Base-by-base conservation (phyloP, 257 asterid genomes). In the Verbena officinalis region DNA sequence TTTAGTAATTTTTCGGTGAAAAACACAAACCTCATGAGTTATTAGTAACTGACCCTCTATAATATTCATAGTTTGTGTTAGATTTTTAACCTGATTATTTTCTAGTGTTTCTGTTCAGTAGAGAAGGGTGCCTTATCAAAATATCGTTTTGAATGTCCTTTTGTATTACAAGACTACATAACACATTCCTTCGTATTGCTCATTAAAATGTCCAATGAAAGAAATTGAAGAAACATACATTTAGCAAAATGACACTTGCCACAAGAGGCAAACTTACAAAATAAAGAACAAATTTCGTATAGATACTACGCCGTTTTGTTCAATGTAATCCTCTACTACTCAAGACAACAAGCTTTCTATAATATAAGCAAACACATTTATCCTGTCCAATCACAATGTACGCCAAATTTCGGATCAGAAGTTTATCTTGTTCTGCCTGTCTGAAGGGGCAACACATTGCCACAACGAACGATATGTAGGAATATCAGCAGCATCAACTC, bases 371-470 rank as follows among this genome's bases (percentile, higher is more conserved):
- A 42, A 13, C 48, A 42, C 48, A 42, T 42, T 12, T 42, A 42
- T 42, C 48, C n/a, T 7, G 48, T 13, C 17, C 48, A 27, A 48
- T 27, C 14, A 17, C 9, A 38, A 69, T 19, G 24, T 33, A n/a
- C 27, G 27, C 17, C 54, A 20, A 46, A 9, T 6, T 16, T 14
- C 1, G 5, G 36, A 59, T 80, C 84, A 86, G 73, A 86, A 76
- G 81, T 58, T 77, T 74, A 88, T 79, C 27, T 77, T 55, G 80
- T 70, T 81, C 80, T 86, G 93, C 77, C 60, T 82, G 58, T 92
- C 97, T 2, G 80, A 49, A 67, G 98, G 97, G 42, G 98, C 93
- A 69, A 89, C 97, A 36, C 85, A 84, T 58, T 89, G 89, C 98
- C 98, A 92, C 64, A 92, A 71, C 62, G 89, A 84, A 51, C 89